Base-by-base conservation (phyloP, 257 asterid genomes). In the Plantago elongata region DNA sequence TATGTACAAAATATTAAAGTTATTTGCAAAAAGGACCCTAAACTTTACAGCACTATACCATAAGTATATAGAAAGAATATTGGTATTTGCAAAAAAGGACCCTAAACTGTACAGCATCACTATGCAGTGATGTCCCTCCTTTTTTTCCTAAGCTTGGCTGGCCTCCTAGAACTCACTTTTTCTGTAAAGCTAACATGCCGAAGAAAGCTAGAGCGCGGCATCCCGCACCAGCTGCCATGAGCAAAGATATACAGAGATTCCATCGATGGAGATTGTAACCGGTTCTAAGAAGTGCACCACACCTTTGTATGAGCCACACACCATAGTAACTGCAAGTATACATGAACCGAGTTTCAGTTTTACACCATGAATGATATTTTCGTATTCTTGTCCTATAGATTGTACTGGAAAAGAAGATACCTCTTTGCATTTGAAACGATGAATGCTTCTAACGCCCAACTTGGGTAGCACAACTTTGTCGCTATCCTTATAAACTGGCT, bases 401-500 rank as follows among this genome's bases (percentile, higher is more conserved):
- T 22, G 27, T 22, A 48, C n/a, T 48, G 22, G 4, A 14, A 15
- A 5, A 47, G 3, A 11, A 51, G 65, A 14, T 22, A 91, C 96
- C 85, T 84, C 70, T 75, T 77, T 9, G 98, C 96, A 73, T 89
- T 91, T 66, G 98, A 77, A 57, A 91, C 69, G 45, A 91, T 65
- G 67, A 91, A 88, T 61, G 95, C 98, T 86, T 91, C 95, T 69
- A 91, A 70, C 57, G 95, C 96, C 98, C 98, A 91, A 61, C 86
- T 84, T 46, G 98, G 84, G 58, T 82, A 88, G 60, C 91, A 86
- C 69, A 75, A 69, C 9, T 77, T 70, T 45, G 86, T 74, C 69
- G 86, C 13, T 46, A 61, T 64, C 77, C 68, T 83, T 34, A 83
- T 64, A 30, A 78, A 65, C 49, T 71, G 29, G 51, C 82, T 74